These are phyloP conservation scores for Leishmania major DNA, from an alignment of 208 protist genomes.

Conservation along the genomic window DNA sequence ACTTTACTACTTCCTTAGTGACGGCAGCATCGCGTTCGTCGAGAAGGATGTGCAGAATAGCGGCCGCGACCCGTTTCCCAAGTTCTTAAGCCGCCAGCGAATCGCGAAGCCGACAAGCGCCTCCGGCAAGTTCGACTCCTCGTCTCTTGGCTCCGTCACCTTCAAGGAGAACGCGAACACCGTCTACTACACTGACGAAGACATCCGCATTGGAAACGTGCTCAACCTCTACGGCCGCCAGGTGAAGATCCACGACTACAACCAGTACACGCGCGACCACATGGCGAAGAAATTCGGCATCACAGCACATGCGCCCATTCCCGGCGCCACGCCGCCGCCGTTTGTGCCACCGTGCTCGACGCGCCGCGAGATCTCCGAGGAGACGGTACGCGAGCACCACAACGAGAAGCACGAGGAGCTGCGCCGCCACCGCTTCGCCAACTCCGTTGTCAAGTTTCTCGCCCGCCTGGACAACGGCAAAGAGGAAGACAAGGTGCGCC, in stretches of 20 bases:
- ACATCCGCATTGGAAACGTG: slow-evolving; percentile 92
- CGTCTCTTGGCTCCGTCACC: slow-evolving; percentile 94
- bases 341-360: slow-evolving; percentile 65
- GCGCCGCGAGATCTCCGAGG: slow-evolving; percentile 89
- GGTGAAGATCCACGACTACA: slow-evolving; percentile 94
- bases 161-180: slow-evolving; percentile 89
- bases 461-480: slow-evolving; percentile 82
- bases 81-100: slow-evolving; percentile 94
- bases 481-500: slow-evolving; percentile 85
- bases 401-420: slow-evolving; percentile 74
- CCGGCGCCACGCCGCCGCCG: slow-evolving; percentile 60
- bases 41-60: slow-evolving; percentile 96
- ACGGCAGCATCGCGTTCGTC: slow-evolving; percentile 95
- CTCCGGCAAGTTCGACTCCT: slow-evolving; percentile 61
- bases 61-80: slow-evolving; percentile 96
- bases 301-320: slow-evolving; percentile 61
- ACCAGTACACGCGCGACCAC: slow-evolving; percentile 93
- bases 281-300: slow-evolving; percentile 74
- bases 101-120: slow-evolving; percentile 74
- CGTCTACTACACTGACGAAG: slow-evolving; percentile 95
- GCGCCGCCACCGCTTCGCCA: slow-evolving; percentile 80
- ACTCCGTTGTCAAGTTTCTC: slow-evolving; percentile 91
- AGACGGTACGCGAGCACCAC: slow-evolving; percentile 85
- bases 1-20: slow-evolving; percentile 97
- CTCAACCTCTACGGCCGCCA: slow-evolving; percentile 89